Evolutionary conservation across 352 stramenopile genomes (phyloP), one percentile per base, ranked within the genome.

Genomic region (Pythium rishiriense): DNA sequence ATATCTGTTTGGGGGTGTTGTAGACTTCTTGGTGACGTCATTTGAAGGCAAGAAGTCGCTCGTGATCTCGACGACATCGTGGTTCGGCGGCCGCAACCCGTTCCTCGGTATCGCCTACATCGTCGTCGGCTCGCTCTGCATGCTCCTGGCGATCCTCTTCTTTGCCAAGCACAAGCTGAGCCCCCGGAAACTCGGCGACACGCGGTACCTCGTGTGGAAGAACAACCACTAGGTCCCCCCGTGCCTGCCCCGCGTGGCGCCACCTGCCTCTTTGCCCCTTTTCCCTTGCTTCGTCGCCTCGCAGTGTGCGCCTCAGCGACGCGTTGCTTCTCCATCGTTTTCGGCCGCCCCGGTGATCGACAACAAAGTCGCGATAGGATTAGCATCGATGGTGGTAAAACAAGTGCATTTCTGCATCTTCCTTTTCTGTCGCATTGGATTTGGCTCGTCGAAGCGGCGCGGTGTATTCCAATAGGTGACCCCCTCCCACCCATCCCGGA

Each of bases 31-130:
- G 35, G 97, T 99, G 11, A 84, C 84, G 69, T 94, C 87, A 48
- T 98, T 99, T 69, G 76, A 95, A 41, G 97, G 97, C 56, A 97
- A 91, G 52, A 99, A 99, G 76, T 89, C 87, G 42, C 77, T 99
- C 28, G 94, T 99, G 51, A 87, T 99, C 29, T 97, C 89, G 43
- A 99, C 96, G 26, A 98, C 85, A 22, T 97, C 89, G 49, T 97
- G 89, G 76, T 98, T 99, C 70, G 97, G 97, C 64, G 97, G 96
- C 42, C 97, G 98, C 62, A 99, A 99, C 79, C 73, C 87, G 51
- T 98, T 98, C 80, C 78, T 99, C 10, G 97, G 96, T 51, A 92
- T 97, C 58, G 91, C 91, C 25, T 99, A 99, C 79, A 97, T 99
- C 67, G 87, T 90, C 35, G 95, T 99, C 29, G 98, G 97, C 56